Percentiles rank a stretch among this genome's conserved stretches.
Evolutionary conservation across 1,284 basidiomycete species (phyloP).

Genomic region (Tilletia caries): DNA sequence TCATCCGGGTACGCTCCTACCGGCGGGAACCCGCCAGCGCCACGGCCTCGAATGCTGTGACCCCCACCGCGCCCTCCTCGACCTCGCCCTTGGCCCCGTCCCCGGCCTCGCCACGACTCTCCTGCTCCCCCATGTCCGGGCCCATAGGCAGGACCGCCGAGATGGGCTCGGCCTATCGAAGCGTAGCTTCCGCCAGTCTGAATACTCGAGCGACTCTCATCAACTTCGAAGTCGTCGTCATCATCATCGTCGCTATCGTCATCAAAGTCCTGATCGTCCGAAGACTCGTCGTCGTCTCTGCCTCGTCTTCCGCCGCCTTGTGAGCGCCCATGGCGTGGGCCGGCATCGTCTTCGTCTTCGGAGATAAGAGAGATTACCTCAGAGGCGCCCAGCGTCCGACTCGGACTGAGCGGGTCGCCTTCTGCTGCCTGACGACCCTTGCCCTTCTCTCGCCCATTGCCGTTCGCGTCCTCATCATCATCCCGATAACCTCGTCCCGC

Average conservation of each 20-base stretch:
- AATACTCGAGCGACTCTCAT: not conserved
- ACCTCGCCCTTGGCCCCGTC: not conserved
- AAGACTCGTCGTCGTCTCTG: not conserved
- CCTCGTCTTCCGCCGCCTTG: not conserved
- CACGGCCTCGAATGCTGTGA: not conserved
- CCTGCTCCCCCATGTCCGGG: not conserved
- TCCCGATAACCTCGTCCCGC: not conserved
- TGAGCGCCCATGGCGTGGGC: not conserved
- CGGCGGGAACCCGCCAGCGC: not conserved
- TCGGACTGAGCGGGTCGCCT: not conserved
- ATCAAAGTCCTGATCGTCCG: not conserved
- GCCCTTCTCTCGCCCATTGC: not conserved
- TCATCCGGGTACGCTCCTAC: not conserved
- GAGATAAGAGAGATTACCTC: not conserved
- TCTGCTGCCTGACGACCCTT: not conserved
- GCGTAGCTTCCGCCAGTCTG: not conserved
- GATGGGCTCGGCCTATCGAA: not conserved
- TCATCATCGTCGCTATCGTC: slow-evolving; percentile 4
- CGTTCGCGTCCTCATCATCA: not conserved
- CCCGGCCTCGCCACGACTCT: not conserved
- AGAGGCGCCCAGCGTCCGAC: not conserved
- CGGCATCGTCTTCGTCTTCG: not conserved
- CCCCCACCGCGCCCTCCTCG: not conserved
- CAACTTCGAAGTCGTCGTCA: not conserved
- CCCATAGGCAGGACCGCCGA: not conserved